Percentiles rank a stretch among this genome's conserved stretches.
Conservation (phyloP, 83 land plant species). For the Picea mariana region DNA sequence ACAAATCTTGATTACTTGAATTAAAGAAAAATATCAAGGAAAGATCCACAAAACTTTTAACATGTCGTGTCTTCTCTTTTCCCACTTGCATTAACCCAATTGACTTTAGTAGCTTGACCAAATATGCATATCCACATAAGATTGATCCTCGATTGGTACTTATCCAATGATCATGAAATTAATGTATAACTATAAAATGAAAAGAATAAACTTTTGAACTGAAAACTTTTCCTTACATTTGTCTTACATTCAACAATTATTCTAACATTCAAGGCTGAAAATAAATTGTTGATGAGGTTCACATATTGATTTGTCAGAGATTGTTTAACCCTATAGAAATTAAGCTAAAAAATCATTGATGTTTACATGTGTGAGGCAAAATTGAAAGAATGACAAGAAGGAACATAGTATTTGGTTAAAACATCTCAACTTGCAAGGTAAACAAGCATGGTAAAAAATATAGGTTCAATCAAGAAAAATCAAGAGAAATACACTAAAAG, state of each 20-base stretch:
- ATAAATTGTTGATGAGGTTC: too few relatives aligned
- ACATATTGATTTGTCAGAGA: too few relatives aligned
- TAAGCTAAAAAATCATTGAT: neutral
- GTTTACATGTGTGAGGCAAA: too few relatives aligned
- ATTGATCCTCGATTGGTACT: too few relatives aligned
- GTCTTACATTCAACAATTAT: constrained; percentile 61
- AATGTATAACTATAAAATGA: neutral
- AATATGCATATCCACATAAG: constrained; percentile 47
- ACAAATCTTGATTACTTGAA: too few relatives aligned
- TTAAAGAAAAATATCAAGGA: too few relatives aligned
- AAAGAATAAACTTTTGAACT: neutral
- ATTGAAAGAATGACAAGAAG: neutral
- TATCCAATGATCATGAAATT: too few relatives aligned
- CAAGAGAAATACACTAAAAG: neutral
- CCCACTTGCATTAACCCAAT: constrained; percentile 99
- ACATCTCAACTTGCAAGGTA: neutral
- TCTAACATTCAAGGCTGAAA: too few relatives aligned
- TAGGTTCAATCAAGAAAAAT: neutral
- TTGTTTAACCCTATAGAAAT: too few relatives aligned
- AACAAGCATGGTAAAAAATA: neutral
- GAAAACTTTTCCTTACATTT: constrained; percentile 56
- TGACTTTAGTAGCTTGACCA: constrained; percentile 97
- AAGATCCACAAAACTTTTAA: constrained; percentile 2
- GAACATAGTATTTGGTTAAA: neutral
- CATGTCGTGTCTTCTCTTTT: constrained; percentile 99